These are phyloP conservation scores for Arthrinium puccinioides DNA, from an alignment of 2,329 filamentous ascomycete genomes.

Conservation along the genomic window DNA sequence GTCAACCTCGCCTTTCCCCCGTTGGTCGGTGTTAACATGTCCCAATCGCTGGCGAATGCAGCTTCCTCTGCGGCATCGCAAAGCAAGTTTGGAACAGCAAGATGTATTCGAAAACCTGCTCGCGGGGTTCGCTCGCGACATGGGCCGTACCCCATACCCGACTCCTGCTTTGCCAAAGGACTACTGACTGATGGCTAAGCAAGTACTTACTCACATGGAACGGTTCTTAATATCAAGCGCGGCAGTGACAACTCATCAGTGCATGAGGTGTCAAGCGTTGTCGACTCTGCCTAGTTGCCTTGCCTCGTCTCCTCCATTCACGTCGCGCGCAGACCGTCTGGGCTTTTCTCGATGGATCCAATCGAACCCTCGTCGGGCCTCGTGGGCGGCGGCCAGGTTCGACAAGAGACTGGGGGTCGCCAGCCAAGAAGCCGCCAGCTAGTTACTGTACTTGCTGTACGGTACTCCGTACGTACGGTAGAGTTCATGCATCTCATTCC, in stretches of 20 bases:
- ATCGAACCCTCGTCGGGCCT: constrained; percentile 4
- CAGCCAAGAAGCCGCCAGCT: constrained; percentile 5
- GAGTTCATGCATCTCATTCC: constrained; percentile 39
- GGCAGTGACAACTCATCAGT: constrained; percentile 72
- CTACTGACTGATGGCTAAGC: too few species aligned
- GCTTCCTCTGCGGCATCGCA: too few species aligned
- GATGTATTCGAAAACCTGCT: too few species aligned
- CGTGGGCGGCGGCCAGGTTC: constrained; percentile 18
- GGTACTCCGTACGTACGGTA: constrained; percentile 1
- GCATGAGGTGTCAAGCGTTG: constrained; percentile 51
- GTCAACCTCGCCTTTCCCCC: too few species aligned
- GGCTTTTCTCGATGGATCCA: too few species aligned
- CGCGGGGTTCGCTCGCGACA: too few species aligned
- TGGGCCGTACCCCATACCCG: too few species aligned
- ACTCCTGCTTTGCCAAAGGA: too few species aligned
- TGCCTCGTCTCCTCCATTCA: constrained; percentile 18
- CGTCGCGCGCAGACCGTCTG: constrained; percentile 11
- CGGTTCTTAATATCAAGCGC: constrained; percentile 43
- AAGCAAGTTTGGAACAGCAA: too few species aligned
- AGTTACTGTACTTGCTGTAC: constrained; percentile 19
- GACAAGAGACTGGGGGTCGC: constrained; percentile 7
- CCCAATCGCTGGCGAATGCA: too few species aligned
- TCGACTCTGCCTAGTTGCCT: constrained; percentile 28
- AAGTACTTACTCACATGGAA: not conserved
- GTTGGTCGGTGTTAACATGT: too few species aligned